Base-by-base conservation (phyloP, 345 rosid genomes). In the Litchi chinensis region DNA sequence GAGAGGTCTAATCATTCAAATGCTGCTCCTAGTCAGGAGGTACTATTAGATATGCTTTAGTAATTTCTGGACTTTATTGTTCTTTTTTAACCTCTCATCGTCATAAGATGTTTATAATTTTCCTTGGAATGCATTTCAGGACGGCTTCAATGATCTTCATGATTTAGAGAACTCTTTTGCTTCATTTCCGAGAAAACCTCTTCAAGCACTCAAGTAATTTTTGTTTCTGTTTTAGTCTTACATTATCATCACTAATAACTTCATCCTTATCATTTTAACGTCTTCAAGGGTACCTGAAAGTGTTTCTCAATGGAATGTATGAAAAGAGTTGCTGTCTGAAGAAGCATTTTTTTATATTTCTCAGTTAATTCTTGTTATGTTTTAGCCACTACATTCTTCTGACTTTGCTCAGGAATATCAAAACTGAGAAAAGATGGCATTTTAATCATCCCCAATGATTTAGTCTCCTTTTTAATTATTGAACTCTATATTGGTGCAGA, bases 91-190 rank as follows among this genome's bases (percentile, higher is more conserved):
- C 41, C 57, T 82, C 40, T 60, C 39, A 22, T 74, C 60, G 56
- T 68, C 64, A 67, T 24, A 7, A 67, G 70, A 81, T 81, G 50
- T 66, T 74, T 84, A 56, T 79, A 44, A 57, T 71, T 41, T 12
- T 74, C 46, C 70, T 63, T 72, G 76, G 73, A 73, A 73, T 77
- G 79, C 81, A n/a, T 85, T 85, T 69, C 93, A 95, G 99, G 98
- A 92, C 43, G 90, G 81, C 40, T 82, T 89, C 78, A 85, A 75
- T 10, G 87, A 88, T 73, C 77, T 93, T 44, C 85, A 77, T 85
- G 97, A 91, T 89, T 86, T 91, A 90, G 95, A 90, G 88, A 83
- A 87, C 79, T 91, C 98, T 24, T 87, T 94, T 68, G 85, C 93
- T 76, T 85, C 95, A 39, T 92, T 96, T 90, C 93, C 98, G 6